Conservation (phyloP, 176 grass and related monocot species). For the Carex littledalei region DNA sequence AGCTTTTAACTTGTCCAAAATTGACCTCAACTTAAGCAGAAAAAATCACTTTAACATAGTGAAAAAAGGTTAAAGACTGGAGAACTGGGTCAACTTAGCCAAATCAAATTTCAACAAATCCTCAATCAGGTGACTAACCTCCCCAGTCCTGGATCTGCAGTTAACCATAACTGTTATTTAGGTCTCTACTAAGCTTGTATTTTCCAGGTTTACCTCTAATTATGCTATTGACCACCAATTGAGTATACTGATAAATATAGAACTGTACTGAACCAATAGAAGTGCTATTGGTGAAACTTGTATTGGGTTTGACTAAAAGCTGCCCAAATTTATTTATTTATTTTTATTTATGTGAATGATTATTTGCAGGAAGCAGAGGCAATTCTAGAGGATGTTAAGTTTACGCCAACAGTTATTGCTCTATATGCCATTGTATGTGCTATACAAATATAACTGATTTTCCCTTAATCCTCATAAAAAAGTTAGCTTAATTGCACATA, state of each 20-base stretch:
- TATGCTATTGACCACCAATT: neutral
- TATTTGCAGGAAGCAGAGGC: conserved; percentile 75
- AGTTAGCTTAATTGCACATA: conserved; percentile 6
- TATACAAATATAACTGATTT: neutral
- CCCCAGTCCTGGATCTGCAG: neutral
- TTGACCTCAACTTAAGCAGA: neutral
- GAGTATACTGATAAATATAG: neutral
- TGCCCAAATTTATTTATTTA: neutral
- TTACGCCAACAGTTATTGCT: conserved; percentile 64
- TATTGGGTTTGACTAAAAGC: neutral
- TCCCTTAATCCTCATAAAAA: neutral
- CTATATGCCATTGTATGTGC: conserved; percentile 57
- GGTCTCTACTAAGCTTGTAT: neutral
- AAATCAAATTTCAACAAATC: neutral
- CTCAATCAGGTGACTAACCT: neutral
- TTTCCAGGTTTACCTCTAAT: neutral
- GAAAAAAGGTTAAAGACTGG: neutral
- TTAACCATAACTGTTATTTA: neutral
- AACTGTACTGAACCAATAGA: neutral
- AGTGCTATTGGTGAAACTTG: neutral
- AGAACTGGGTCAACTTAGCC: neutral
- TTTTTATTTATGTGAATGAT: conserved; percentile 8
- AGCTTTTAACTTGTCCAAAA: neutral
- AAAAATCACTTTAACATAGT: neutral
- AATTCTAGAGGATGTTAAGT: conserved; percentile 80